Conservation (phyloP, 345 rosid genomes). For the Clarkia xantiana region DNA sequence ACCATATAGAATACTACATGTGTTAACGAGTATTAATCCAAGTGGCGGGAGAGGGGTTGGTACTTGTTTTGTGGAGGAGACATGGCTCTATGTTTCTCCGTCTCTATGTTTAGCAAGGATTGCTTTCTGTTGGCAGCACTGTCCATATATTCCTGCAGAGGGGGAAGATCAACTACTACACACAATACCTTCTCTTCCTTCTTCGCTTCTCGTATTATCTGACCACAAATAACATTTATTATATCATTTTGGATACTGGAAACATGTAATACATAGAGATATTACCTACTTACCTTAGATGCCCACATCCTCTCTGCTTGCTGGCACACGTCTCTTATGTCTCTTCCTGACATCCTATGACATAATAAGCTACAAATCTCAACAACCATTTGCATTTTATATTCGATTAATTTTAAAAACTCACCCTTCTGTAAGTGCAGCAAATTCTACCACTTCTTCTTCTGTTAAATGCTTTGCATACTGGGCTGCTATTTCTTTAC, state of each 20-base stretch:
- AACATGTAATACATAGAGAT: not conserved
- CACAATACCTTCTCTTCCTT: constrained; percentile 20
- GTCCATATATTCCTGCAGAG: constrained; percentile 45
- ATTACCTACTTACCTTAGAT: constrained; percentile 40
- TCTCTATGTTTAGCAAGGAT: constrained; percentile 27
- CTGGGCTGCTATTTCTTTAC: constrained; percentile 59
- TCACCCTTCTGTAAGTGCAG: constrained; percentile 49
- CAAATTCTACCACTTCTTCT: constrained; percentile 56
- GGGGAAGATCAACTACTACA: constrained; percentile 57
- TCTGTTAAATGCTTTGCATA: constrained; percentile 73
- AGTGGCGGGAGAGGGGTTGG: no score
- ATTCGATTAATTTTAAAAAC: no score
- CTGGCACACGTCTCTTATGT: constrained; percentile 74
- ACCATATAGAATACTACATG: no score
- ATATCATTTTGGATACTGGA: not conserved
- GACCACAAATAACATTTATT: not conserved
- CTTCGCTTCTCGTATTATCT: constrained; percentile 57
- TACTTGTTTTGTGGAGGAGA: no score
- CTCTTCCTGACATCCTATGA: constrained; percentile 89
- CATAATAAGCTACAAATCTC: no score
- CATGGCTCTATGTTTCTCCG: constrained; percentile 13
- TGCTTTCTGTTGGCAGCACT: constrained; percentile 40
- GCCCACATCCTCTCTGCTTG: constrained; percentile 95
- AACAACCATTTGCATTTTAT: no score
- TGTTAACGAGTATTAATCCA: no score